These are phyloP conservation scores for Kingdonia uniflora DNA, from an alignment of 164 flowering plant species.

Conservation along the genomic window DNA sequence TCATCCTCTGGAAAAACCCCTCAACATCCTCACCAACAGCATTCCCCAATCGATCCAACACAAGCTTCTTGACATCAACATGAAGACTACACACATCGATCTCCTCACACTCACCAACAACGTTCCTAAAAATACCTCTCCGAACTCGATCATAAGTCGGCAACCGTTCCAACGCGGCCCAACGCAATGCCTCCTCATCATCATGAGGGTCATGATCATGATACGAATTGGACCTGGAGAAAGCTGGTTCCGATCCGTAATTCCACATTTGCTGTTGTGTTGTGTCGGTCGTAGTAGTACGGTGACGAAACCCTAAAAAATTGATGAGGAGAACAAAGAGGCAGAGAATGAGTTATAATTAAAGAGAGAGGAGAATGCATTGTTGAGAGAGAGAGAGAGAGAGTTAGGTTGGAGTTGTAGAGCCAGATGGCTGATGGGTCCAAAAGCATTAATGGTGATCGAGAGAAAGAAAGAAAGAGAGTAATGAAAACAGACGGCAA, in stretches of 20 bases:
- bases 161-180: conserved; percentile 95
- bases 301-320: no score
- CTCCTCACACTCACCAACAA: conserved; percentile 53
- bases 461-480: no score
- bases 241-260: conserved; percentile 45
- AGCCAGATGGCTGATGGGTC: no score
- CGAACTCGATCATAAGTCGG: conserved; percentile 74
- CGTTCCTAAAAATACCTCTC: conserved; percentile 57
- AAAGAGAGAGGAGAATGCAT: not conserved
- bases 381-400: not conserved
- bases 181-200: conserved; percentile 79
- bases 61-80: conserved; percentile 41
- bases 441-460: no score
- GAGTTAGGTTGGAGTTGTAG: not conserved
- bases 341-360: conserved; percentile 9
- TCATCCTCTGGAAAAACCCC: conserved; percentile 51
- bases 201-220: conserved; percentile 43
- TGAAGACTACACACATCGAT: conserved; percentile 42
- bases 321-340: not conserved
- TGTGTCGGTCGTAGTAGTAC: no score
- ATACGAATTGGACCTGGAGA: conserved; percentile 51
- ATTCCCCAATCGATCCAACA: conserved; percentile 50
- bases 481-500: no score
- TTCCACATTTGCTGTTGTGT: conserved; percentile 52
- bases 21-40: conserved; percentile 53